phyloP scores from a whole-genome alignment of 2,329 filamentous ascomycete genomes.

The Ophiostoma novo-ulmi region DNA sequence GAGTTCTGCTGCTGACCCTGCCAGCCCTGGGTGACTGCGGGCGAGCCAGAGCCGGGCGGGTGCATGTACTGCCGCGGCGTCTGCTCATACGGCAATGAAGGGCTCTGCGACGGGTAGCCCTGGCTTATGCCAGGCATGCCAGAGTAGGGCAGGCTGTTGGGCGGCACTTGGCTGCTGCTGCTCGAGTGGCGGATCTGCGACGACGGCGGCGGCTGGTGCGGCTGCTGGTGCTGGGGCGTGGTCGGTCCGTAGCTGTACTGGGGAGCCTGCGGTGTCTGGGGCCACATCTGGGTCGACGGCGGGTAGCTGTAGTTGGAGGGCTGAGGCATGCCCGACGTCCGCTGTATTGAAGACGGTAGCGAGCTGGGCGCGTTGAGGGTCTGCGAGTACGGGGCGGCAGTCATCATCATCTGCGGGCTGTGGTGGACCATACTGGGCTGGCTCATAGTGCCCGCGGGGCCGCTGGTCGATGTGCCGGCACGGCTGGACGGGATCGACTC shows the following conservation, averaged over 20 bases:
- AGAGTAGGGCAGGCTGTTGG: constrained; percentile 55
- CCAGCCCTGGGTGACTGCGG: constrained; percentile 48
- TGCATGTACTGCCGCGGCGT: constrained; percentile 65
- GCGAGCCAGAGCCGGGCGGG: constrained; percentile 48
- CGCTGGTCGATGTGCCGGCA: constrained; percentile 33
- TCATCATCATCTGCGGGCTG: constrained; percentile 63
- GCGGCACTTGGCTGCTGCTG: constrained; percentile 48
- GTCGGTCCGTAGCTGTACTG: constrained; percentile 49
- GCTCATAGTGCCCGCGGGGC: constrained; percentile 34
- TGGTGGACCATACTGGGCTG: constrained; percentile 58
- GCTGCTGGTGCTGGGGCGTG: constrained; percentile 34
- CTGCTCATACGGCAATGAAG: constrained; percentile 58
- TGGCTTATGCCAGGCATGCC: constrained; percentile 58
- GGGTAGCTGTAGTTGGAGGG: constrained; percentile 59
- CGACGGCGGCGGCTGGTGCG: constrained; percentile 51
- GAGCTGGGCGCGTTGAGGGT: constrained; percentile 66
- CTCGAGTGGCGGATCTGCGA: constrained; percentile 56
- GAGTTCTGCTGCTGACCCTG: constrained; percentile 46
- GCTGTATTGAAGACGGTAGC: constrained; percentile 57
- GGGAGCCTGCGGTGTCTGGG: constrained; percentile 57
- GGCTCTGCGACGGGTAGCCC: constrained; percentile 45
- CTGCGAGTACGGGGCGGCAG: constrained; percentile 62
- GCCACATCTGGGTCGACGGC: constrained; percentile 59
- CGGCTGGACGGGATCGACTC: constrained; percentile 48
- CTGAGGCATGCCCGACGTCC: constrained; percentile 49